Conservation (phyloP, 768 basidiomycete genomes). For the Dacryopinax primogenitus region DNA sequence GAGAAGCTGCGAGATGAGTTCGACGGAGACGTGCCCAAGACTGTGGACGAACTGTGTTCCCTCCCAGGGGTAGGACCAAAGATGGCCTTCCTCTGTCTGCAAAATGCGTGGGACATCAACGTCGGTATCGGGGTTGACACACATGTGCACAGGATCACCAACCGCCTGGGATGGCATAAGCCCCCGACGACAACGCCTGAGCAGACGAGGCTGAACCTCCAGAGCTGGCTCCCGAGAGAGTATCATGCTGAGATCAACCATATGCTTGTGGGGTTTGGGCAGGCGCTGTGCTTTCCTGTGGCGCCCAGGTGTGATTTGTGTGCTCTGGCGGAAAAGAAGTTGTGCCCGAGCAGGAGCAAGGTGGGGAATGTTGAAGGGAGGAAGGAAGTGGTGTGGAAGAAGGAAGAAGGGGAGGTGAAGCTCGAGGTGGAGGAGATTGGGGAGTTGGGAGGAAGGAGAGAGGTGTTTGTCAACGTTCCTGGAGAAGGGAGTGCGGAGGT, state of each 20-base stretch:
- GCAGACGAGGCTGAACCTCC: slow-evolving; percentile 47
- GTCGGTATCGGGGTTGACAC: slow-evolving; percentile 90
- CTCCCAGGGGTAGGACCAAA: slow-evolving; percentile 90
- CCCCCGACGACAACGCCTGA: slow-evolving; percentile 75
- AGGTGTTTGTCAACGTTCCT: neutral
- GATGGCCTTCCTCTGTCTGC: slow-evolving; percentile 81
- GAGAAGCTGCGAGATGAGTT: slow-evolving; percentile 56
- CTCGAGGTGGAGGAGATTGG: neutral
- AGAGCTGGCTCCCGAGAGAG: slow-evolving; percentile 4
- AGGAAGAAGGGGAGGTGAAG: slow-evolving; percentile 5
- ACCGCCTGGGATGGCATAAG: slow-evolving; percentile 84
- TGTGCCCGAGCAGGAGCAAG: slow-evolving; percentile 4
- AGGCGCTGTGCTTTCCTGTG: slow-evolving; percentile 1
- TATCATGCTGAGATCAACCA: slow-evolving; percentile 8
- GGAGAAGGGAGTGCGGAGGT: neutral
- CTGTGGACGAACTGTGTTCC: slow-evolving; percentile 74
- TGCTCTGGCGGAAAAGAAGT: neutral
- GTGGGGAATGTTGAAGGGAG: neutral
- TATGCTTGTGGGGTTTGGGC: slow-evolving; percentile 6
- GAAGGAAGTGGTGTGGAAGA: slow-evolving; percentile 7
- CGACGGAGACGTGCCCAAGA: slow-evolving; percentile 74
- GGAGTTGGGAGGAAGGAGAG: neutral
- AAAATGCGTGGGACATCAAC: slow-evolving; percentile 79
- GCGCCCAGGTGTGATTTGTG: slow-evolving; percentile 5
- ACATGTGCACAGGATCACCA: slow-evolving; percentile 91